Conservation (phyloP, 441 rosid genomes). For the Gossypium lobatum region DNA sequence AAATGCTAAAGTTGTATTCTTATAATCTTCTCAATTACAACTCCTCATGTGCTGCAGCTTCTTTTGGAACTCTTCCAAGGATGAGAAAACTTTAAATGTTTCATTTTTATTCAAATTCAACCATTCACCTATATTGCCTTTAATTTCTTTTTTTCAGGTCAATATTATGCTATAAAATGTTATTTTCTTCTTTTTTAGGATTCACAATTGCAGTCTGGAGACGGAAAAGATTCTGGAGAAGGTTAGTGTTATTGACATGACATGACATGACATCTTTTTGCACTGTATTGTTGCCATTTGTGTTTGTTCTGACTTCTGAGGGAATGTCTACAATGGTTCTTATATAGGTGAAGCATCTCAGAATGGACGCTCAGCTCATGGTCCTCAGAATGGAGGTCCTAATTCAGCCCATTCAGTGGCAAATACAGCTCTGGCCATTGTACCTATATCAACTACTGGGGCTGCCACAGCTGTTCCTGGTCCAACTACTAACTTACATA, state of each 20-base stretch:
- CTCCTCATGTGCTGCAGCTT: not conserved
- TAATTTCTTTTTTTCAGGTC: not conserved
- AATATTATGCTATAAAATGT: slow-evolving; percentile 4
- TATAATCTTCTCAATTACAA: not conserved
- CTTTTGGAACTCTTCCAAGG: not conserved
- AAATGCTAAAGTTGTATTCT: not conserved
- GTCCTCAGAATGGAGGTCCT: slow-evolving; percentile 59
- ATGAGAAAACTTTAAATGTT: not conserved
- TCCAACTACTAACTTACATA: slow-evolving; percentile 82
- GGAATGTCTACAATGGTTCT: slow-evolving; percentile 15
- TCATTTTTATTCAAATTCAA: not conserved
- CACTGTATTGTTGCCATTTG: not conserved
- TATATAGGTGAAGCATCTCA: slow-evolving; percentile 62
- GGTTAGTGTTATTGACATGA: slow-evolving; percentile 32
- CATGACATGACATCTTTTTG: not conserved
- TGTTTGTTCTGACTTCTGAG: slow-evolving; percentile 3
- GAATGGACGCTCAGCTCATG: slow-evolving; percentile 61
- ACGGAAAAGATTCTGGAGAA: slow-evolving; percentile 61
- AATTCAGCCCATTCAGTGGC: slow-evolving; percentile 40
- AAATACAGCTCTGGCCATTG: slow-evolving; percentile 39
- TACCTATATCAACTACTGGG: slow-evolving; percentile 48
- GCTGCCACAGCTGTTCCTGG: slow-evolving; percentile 56
- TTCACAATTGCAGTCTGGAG: slow-evolving; percentile 68
- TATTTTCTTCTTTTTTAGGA: slow-evolving; percentile 45
- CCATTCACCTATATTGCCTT: not conserved